Evolutionary conservation across 345 rosid genomes (phyloP).

Genomic region (Noccaea bulbosa): DNA sequence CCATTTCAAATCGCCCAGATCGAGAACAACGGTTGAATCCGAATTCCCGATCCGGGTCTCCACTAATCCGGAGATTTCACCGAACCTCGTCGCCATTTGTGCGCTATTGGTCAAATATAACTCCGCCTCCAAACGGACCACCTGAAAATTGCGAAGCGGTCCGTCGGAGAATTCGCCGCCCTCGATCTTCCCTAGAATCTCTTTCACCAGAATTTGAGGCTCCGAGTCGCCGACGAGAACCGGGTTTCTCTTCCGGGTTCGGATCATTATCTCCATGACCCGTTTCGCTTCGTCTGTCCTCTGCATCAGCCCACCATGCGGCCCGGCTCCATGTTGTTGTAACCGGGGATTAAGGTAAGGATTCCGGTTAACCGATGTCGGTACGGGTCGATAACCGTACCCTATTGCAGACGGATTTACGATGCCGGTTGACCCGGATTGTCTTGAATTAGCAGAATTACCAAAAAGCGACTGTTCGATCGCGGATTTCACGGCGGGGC

Average conservation of each 20-base stretch:
- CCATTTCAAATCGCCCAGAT: slow-evolving; percentile 97
- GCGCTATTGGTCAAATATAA: slow-evolving; percentile 46
- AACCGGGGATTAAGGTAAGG: slow-evolving; percentile 79
- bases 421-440: slow-evolving; percentile 41
- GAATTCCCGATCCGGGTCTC: slow-evolving; percentile 54
- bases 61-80: slow-evolving; percentile 59
- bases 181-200: slow-evolving; percentile 65
- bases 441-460: slow-evolving; percentile 37
- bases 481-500: slow-evolving; percentile 90
- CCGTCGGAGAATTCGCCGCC: slow-evolving; percentile 68
- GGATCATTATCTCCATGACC: slow-evolving; percentile 67
- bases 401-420: slow-evolving; percentile 53
- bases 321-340: slow-evolving; percentile 53
- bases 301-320: slow-evolving; percentile 51
- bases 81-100: slow-evolving; percentile 51
- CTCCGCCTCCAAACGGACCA: slow-evolving; percentile 68
- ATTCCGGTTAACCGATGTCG: slow-evolving; percentile 54
- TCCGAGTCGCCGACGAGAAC: slow-evolving; percentile 88
- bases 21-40: slow-evolving; percentile 58
- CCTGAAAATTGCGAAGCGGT: slow-evolving; percentile 56
- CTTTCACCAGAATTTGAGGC: slow-evolving; percentile 71
- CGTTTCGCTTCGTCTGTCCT: slow-evolving; percentile 67
- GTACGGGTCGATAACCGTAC: slow-evolving; percentile 63
- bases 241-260: slow-evolving; percentile 76
- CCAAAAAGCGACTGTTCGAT: slow-evolving; percentile 73